Conservation (phyloP, 345 rosid species). For the Theobroma cacao region DNA sequence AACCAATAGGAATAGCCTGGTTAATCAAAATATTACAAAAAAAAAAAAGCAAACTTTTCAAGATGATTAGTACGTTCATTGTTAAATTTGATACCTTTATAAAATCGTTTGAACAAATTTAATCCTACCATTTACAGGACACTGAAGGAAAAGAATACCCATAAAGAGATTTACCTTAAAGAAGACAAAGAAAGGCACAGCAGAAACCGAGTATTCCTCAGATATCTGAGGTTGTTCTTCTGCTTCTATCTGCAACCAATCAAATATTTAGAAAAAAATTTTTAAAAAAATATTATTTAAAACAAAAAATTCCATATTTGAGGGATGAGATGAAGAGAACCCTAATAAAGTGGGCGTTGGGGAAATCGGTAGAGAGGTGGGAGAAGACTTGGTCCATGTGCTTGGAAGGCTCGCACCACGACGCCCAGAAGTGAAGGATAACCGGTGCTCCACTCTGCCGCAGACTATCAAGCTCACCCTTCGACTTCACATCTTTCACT, state of each 20-base stretch:
- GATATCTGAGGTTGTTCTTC: constrained; percentile 95
- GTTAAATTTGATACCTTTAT: not conserved
- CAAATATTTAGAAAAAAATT: not conserved
- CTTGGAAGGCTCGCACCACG: constrained; percentile 99
- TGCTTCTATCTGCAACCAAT: constrained; percentile 73
- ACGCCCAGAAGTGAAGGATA: constrained; percentile 90
- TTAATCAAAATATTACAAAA: not conserved
- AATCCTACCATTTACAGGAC: not conserved
- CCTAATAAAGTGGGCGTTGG: constrained; percentile 72
- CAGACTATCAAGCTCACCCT: constrained; percentile 70
- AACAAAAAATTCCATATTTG: not conserved
- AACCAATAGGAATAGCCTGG: not conserved
- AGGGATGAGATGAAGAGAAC: constrained; percentile 30
- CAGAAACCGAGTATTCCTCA: constrained; percentile 76
- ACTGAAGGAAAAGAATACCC: not conserved
- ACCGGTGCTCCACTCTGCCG: constrained; percentile 50
- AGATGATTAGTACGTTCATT: not conserved
- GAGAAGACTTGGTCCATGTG: constrained; percentile 98
- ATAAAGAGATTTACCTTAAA: constrained; percentile 54
- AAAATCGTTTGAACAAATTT: not conserved
- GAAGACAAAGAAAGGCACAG: constrained; percentile 87
- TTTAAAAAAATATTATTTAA: not conserved
- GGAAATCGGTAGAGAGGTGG: constrained; percentile 90
- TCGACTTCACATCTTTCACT: constrained; percentile 83
- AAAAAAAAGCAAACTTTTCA: not conserved